Conservation (phyloP, 495 filamentous ascomycete species). For the Aspergillus bridgeri region DNA sequence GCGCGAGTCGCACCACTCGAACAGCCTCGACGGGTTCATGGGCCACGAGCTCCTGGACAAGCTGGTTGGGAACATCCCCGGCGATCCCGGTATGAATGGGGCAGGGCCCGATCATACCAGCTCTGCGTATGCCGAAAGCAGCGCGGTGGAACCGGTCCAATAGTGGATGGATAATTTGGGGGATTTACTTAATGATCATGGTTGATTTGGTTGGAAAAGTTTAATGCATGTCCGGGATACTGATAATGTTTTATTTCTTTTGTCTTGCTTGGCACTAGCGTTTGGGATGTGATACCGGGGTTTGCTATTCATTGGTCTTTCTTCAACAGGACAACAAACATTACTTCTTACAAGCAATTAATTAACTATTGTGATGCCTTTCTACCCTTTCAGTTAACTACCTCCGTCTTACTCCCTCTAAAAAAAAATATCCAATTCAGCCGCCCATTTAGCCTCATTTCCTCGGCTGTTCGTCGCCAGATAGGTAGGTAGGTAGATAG, state of each 20-base stretch:
- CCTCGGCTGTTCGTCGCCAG: no score
- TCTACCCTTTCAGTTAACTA: no score
- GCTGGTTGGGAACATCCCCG: slow-evolving; percentile 37
- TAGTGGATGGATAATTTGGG: not conserved
- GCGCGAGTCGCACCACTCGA: slow-evolving; percentile 35
- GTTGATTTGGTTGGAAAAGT: not conserved
- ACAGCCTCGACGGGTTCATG: slow-evolving; percentile 36
- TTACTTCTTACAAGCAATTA: no score
- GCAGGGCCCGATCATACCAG: slow-evolving; percentile 36
- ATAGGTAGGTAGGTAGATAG: no score
- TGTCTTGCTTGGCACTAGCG: not conserved
- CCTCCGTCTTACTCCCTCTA: no score
- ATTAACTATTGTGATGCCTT: no score
- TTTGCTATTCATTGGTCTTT: no score
- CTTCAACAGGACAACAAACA: no score
- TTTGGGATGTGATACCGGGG: not conserved
- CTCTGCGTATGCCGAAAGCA: slow-evolving; percentile 30
- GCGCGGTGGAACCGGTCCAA: slow-evolving; percentile 35
- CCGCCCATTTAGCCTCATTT: no score
- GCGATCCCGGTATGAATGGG: slow-evolving; percentile 37
- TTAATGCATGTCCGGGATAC: slow-evolving; percentile 15
- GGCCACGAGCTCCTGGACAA: slow-evolving; percentile 42
- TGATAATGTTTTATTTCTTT: not conserved
- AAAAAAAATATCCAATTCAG: no score
- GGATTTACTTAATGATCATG: slow-evolving; percentile 15